Percentiles rank a stretch among this genome's conserved stretches.
These are phyloP conservation scores for Ganoderma boninense DNA, from an alignment of 1,284 basidiomycete species.

Conservation along the genomic window DNA sequence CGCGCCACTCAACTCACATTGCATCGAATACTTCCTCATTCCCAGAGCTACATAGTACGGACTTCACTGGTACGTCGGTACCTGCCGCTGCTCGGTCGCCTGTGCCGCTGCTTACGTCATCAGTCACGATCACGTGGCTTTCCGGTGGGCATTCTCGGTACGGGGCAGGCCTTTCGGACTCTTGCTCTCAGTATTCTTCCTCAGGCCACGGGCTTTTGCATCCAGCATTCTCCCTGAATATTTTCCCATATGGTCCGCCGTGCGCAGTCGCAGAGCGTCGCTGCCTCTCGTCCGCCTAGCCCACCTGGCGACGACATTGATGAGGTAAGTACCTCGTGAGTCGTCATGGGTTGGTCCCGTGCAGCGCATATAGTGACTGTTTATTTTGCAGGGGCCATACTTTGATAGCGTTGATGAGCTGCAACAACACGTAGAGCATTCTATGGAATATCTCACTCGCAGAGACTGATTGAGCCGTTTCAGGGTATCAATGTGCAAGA, in stretches of 20 bases:
- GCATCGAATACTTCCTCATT: too few relatives aligned
- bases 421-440: conserved; percentile 76
- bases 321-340: conserved; percentile 44
- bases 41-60: too few relatives aligned
- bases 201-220: background rate
- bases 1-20: too few relatives aligned
- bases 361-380: conserved; percentile 14
- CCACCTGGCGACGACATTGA: conserved; percentile 53
- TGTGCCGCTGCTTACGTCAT: background rate
- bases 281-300: conserved; percentile 45
- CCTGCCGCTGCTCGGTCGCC: background rate
- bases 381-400: conserved; percentile 54
- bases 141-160: too few relatives aligned
- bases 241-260: conserved; percentile 38
- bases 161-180: too few relatives aligned
- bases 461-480: conserved; percentile 10
- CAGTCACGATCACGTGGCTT: background rate
- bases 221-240: too few relatives aligned
- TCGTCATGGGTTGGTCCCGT: background rate
- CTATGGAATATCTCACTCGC: background rate
- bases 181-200: background rate
- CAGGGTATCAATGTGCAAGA: conserved; percentile 96
- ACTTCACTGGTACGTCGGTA: too few relatives aligned
- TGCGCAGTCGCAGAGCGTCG: conserved; percentile 39
- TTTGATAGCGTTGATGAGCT: conserved; percentile 89